Evolutionary conservation across 208 protist genomes (phyloP), one percentile per base, ranked within the genome.

Genomic region (Crithidia mellificae): DNA sequence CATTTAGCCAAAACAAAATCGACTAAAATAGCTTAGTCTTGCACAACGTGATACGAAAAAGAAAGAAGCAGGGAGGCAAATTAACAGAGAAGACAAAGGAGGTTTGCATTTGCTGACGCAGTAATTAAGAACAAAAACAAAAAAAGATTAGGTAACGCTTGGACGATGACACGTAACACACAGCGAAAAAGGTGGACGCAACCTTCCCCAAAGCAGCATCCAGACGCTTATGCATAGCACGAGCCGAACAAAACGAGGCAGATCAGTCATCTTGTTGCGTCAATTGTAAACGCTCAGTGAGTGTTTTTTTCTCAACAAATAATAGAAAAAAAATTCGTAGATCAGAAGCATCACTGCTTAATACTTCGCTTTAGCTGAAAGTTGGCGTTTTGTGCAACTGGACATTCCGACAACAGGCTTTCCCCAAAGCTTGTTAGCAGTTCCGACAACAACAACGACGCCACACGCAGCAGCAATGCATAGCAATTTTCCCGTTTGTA

Each of bases 141-240:
- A 38, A 47, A 47, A 6, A 20, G 3, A 6, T 47, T 47, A 6
- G 4, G 19, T 6, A 47, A 15, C 41, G 41, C 8, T 17, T 47
- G 11, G 19, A 47, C 8, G 19, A n/a, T 8, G 22, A 52, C 47
- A 11, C 7, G 5, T 6, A 52, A 22, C 17, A 52, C 19, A 52
- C 5, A 5, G 24, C 17, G 29, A 55, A 36, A 36, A 55, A 36
- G 9, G 14, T 38, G 17, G 36, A 22, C 17, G 29, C 8, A 20
- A 6, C 50, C 17, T 55, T 55, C 50, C 29, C 29, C 50, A 55
- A 55, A 55, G 50, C 22, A 55, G 8, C 46, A 20, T 29, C 14
- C 34, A 38, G 34, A n/a, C 46, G 2, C 27, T n/a, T 14, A 14
- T 8, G 46, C 22, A 17, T 27, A 51, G 46, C 19, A 20, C 8